These are phyloP conservation scores for Aspergillus panamensis DNA, from an alignment of 495 filamentous ascomycete species.

Conservation along the genomic window DNA sequence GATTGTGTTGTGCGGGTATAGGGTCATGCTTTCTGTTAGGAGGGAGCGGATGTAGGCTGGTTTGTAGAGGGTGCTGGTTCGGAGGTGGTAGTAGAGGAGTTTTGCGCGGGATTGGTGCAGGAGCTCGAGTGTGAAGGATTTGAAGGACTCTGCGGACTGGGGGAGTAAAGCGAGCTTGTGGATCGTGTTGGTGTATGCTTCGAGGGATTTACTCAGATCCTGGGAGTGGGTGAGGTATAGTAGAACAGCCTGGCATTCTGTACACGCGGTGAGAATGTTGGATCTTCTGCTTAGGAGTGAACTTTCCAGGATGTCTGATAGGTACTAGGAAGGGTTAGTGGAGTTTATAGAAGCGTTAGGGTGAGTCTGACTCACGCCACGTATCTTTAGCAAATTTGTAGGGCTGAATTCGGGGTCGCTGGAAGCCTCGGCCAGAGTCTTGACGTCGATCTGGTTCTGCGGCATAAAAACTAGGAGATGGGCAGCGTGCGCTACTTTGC, in stretches of 20 bases:
- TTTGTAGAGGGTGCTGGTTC: constrained; percentile 54
- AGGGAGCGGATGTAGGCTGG: constrained; percentile 58
- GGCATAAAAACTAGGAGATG: constrained; percentile 45
- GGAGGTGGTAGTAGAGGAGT: constrained; percentile 66
- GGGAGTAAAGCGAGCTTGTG: constrained; percentile 34
- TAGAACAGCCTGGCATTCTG: constrained; percentile 59
- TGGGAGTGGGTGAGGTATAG: constrained; percentile 53
- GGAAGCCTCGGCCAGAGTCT: constrained; percentile 21
- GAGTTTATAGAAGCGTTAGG: not conserved
- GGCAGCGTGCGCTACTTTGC: constrained; percentile 44
- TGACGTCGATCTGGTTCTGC: constrained; percentile 28
- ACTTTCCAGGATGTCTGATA: constrained; percentile 55
- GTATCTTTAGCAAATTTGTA: constrained; percentile 51
- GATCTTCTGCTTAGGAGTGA: constrained; percentile 47
- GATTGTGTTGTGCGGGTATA: constrained; percentile 74
- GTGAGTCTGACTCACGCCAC: constrained; percentile 35
- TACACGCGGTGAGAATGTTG: constrained; percentile 48
- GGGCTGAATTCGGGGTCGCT: constrained; percentile 27
- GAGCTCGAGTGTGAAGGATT: constrained; percentile 44
- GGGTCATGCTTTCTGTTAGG: constrained; percentile 53
- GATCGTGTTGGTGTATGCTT: constrained; percentile 50
- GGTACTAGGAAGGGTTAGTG: constrained; percentile 38
- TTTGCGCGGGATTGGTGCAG: constrained; percentile 63
- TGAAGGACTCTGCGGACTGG: constrained; percentile 30
- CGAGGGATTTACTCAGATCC: constrained; percentile 37